These are phyloP conservation scores for Hymenoscyphus scutula DNA, from an alignment of 2,329 filamentous ascomycete species.

Conservation along the genomic window DNA sequence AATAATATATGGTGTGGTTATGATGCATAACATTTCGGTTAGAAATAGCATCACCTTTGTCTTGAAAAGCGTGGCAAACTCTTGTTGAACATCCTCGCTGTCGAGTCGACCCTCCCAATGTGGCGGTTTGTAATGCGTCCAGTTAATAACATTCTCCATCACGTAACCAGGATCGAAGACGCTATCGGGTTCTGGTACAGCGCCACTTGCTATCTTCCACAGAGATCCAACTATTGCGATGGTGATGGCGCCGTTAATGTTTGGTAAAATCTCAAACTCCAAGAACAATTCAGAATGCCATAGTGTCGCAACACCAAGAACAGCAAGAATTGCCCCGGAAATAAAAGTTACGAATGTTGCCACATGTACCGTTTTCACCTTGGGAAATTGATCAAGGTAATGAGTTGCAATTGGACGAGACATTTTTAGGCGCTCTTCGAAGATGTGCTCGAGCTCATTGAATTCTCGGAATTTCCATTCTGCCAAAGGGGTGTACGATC, in stretches of 20 bases:
- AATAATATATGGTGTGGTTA: constrained; percentile 86
- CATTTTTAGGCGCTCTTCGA: constrained; percentile 86
- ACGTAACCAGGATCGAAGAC: constrained; percentile 93
- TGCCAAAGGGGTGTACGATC: constrained; percentile 87
- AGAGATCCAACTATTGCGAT: constrained; percentile 77
- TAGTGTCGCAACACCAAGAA: constrained; percentile 80
- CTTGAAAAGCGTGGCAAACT: constrained; percentile 89
- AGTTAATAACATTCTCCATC: constrained; percentile 83
- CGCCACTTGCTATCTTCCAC: constrained; percentile 79
- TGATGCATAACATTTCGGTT: constrained; percentile 87
- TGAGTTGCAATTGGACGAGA: constrained; percentile 89
- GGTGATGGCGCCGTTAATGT: constrained; percentile 88
- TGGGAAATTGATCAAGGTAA: constrained; percentile 95
- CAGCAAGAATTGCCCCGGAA: constrained; percentile 78
- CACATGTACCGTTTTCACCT: constrained; percentile 85
- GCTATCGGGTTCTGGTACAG: constrained; percentile 81
- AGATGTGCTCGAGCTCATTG: constrained; percentile 92
- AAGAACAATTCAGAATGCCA: constrained; percentile 89
- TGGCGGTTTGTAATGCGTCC: constrained; percentile 85
- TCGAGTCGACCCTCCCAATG: constrained; percentile 91
- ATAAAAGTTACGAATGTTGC: constrained; percentile 85
- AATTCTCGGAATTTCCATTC: constrained; percentile 99
- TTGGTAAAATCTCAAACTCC: constrained; percentile 85
- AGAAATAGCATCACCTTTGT: constrained; percentile 88
- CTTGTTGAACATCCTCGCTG: constrained; percentile 85